Percentiles rank a stretch among this genome's conserved stretches.
phyloP scores from a whole-genome alignment of 257 asterid genomes.

The Solanum habrochaites region DNA sequence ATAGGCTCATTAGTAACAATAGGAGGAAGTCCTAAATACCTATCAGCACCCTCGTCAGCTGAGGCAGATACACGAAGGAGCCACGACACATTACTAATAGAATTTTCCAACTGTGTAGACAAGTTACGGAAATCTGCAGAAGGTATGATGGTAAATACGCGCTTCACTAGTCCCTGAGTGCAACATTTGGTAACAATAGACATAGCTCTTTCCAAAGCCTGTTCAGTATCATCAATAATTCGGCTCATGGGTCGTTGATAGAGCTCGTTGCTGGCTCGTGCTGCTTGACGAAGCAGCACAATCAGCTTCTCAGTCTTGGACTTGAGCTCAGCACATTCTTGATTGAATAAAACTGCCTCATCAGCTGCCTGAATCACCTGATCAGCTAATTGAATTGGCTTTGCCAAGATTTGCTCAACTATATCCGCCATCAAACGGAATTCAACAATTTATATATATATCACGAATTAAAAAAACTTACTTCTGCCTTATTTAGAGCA shows the following conservation, averaged over 20 bases:
- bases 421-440: conserved; percentile 19
- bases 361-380: conserved; percentile 31
- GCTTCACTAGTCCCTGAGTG: conserved; percentile 16
- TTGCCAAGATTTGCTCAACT: conserved; percentile 33
- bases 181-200: conserved; percentile 13
- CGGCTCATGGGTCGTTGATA: conserved; percentile 36
- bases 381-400: conserved; percentile 32
- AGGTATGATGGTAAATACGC: conserved; percentile 17
- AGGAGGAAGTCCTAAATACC: conserved; percentile 24
- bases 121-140: conserved; percentile 17
- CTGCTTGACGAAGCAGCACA: conserved; percentile 29
- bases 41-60: conserved; percentile 11
- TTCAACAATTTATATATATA: neutral
- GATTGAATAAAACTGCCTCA: conserved; percentile 16
- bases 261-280: conserved; percentile 32
- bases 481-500: neutral
- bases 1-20: conserved; percentile 33
- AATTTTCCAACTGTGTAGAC: conserved; percentile 20
- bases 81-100: conserved; percentile 26
- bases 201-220: conserved; percentile 17
- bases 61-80: conserved; percentile 21
- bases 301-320: conserved; percentile 25
- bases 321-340: conserved; percentile 22
- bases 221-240: conserved; percentile 20
- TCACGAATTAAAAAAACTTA: neutral